Percentiles rank a stretch among this genome's conserved stretches.
Conservation (phyloP, 371 early-diverging fungal species). For the Rhizopus arrhizus region DNA sequence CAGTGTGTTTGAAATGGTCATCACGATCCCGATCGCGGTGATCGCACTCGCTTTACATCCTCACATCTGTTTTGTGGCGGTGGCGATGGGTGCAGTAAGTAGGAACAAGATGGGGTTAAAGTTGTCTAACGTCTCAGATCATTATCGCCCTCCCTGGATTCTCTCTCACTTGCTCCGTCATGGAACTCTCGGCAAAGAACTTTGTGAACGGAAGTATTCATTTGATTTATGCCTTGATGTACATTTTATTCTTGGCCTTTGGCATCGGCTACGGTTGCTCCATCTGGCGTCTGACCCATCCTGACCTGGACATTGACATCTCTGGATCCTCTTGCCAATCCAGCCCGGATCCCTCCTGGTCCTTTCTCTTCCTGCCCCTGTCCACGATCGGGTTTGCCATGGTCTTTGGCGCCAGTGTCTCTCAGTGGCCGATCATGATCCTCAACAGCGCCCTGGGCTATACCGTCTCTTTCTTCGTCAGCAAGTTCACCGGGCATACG, state of each 20-base stretch:
- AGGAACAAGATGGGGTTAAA: too few relatives aligned
- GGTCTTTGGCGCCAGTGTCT: slow-evolving; percentile 33
- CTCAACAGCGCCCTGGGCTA: slow-evolving; percentile 34
- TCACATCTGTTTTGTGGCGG: slow-evolving; percentile 58
- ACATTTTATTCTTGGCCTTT: slow-evolving; percentile 74
- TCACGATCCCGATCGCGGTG: slow-evolving; percentile 63
- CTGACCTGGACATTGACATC: slow-evolving; percentile 11
- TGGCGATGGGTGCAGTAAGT: slow-evolving; percentile 58
- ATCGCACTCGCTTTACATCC: slow-evolving; percentile 54
- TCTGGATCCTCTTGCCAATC: slow-evolving; percentile 25
- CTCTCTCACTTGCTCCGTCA: slow-evolving; percentile 70
- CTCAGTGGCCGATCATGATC: slow-evolving; percentile 31
- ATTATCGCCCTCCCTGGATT: slow-evolving; percentile 72
- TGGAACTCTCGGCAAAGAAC: slow-evolving; percentile 83
- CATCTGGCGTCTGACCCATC: slow-evolving; percentile 32
- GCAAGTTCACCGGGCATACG: slow-evolving; percentile 15
- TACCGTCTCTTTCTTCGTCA: slow-evolving; percentile 37
- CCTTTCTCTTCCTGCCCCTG: slow-evolving; percentile 33
- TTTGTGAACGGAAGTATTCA: slow-evolving; percentile 80
- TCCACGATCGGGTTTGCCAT: slow-evolving; percentile 29
- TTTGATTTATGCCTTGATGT: slow-evolving; percentile 71
- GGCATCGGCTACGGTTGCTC: slow-evolving; percentile 73
- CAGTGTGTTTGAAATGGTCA: slow-evolving; percentile 66
- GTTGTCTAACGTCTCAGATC: slow-evolving; percentile 27
- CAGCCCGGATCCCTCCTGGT: slow-evolving; percentile 36